phyloP scores from a whole-genome alignment of 2,329 filamentous ascomycete species.

The Mycocentrospora acerina region DNA sequence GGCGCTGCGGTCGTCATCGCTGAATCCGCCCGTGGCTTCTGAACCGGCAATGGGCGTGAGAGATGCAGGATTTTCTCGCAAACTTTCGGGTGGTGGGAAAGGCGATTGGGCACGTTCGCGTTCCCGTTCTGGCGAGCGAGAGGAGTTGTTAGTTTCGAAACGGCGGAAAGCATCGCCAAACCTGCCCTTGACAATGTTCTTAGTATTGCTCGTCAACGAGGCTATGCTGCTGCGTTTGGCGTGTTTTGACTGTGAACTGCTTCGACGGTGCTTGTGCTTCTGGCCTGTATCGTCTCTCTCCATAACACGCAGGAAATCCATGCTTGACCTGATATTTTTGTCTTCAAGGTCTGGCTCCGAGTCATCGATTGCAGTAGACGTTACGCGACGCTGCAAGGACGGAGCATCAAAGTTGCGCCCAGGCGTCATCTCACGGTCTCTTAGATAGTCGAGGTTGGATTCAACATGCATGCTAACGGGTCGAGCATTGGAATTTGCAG shows the following conservation, averaged over 20 bases:
- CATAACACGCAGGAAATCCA: slow-evolving; percentile 78
- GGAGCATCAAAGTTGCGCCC: slow-evolving; percentile 35
- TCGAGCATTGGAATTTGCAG: slow-evolving; percentile 66
- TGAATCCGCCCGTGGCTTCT: slow-evolving; percentile 68
- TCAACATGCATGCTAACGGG: slow-evolving; percentile 83
- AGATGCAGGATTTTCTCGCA: slow-evolving; percentile 16
- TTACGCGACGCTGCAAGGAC: slow-evolving; percentile 28
- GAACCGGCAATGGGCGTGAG: slow-evolving; percentile 73
- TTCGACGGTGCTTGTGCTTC: slow-evolving; percentile 57
- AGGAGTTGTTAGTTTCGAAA: slow-evolving; percentile 66
- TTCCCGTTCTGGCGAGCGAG: slow-evolving; percentile 26
- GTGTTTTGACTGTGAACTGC: slow-evolving; percentile 60
- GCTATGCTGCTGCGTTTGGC: slow-evolving; percentile 73
- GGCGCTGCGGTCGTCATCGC: slow-evolving; percentile 67
- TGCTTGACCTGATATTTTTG: slow-evolving; percentile 71
- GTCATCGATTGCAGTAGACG: slow-evolving; percentile 36
- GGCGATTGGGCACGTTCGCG: slow-evolving; percentile 28
- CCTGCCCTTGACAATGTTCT: slow-evolving; percentile 79
- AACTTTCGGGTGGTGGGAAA: slow-evolving; percentile 29
- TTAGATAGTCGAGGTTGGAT: slow-evolving; percentile 78
- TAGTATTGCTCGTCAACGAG: slow-evolving; percentile 69
- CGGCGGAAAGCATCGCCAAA: slow-evolving; percentile 93
- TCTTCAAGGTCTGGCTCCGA: slow-evolving; percentile 55
- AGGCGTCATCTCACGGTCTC: slow-evolving; percentile 68
- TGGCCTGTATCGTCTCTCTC: slow-evolving; percentile 61